Evolutionary conservation across 2,329 filamentous ascomycete genomes (phyloP), one percentile per base, ranked within the genome.

Genomic region (Microsporum ferrugineum): DNA sequence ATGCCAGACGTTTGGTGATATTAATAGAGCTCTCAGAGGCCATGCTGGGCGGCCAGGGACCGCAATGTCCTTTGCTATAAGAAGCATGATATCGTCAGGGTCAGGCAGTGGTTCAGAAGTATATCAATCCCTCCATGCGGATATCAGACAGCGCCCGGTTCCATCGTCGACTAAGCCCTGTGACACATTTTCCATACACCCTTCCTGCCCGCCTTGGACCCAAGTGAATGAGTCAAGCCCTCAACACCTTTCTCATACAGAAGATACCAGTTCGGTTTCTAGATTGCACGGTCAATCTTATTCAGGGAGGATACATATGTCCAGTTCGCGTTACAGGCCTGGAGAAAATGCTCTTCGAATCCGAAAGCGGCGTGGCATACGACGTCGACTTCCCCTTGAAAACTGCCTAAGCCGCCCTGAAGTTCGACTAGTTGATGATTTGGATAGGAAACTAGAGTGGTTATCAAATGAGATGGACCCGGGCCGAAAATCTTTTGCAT

Each of bases 391-490:
- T 31, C 43, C 57, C 34, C 17, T 62, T 5, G 58, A 63, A 7
- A 27, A 63, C 3, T 58, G 62, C 4, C 61, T 74, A 38, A 72
- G 66, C 59, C 68, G 72, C 57, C 73, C 70, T 65, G 75, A 77
- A 63, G 60, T 73, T n/a, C 67, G 67, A 34, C 61, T 75, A 57
- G 65, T 75, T 41, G 66, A 73, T 56, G 64, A 66, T 27, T 60
- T 76, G 47, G 66, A 73, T 61, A 69, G 74, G 56, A 74, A 69
- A 61, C 67, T 77, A 2, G 65, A 69, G 49, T 77, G 75, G 75
- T 63, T 75, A 10, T 68, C 69, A 34, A 66, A 70, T 45, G 73
- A 77, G 61, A 68, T 71, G 27, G 72, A 69, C 3, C 74, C 75
- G 4, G 75, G 74, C 7, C 68, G 71, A 55, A 74, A 71, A 61